Percentiles rank a stretch among this genome's conserved stretches.
Conservation (phyloP, 2,329 filamentous ascomycete species). For the Penicillium sp. region DNA sequence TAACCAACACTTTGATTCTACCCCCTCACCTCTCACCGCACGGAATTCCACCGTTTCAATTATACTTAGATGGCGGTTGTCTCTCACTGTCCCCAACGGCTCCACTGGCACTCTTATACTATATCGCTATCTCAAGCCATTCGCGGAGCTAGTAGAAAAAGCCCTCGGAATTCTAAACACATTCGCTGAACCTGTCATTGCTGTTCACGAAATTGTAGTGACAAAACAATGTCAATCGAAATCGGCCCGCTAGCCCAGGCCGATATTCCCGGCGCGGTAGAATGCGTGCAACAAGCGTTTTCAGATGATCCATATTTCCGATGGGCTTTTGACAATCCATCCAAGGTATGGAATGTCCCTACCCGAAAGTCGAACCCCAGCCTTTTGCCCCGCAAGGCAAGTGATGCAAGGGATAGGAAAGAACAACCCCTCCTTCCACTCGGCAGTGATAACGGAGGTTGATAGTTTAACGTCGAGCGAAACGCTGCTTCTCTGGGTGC, state of each 20-base stretch:
- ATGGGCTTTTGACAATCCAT: slow-evolving; percentile 63
- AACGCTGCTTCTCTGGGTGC: slow-evolving; percentile 66
- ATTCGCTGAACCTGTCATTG: slow-evolving; percentile 14
- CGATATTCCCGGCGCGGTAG: slow-evolving; percentile 65
- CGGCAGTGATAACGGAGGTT: slow-evolving; percentile 9
- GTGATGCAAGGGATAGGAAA: not conserved
- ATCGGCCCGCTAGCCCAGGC: slow-evolving; percentile 57
- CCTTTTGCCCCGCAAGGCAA: not conserved
- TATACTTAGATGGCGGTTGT: slow-evolving; percentile 35
- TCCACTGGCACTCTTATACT: slow-evolving; percentile 34
- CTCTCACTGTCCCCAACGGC: slow-evolving; percentile 32
- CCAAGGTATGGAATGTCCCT: slow-evolving; percentile 48
- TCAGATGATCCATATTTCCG: slow-evolving; percentile 66
- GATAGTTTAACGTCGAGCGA: slow-evolving; percentile 59
- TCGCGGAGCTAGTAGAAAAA: slow-evolving; percentile 34
- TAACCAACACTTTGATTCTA: slow-evolving; percentile 1
- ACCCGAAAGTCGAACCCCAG: not conserved
- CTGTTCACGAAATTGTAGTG: slow-evolving; percentile 19
- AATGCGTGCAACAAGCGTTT: slow-evolving; percentile 67
- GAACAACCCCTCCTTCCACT: not conserved
- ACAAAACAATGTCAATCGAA: slow-evolving; percentile 51
- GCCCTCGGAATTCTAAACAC: slow-evolving; percentile 17
- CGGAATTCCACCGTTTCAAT: slow-evolving; percentile 19
- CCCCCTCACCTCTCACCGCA: slow-evolving; percentile 9
- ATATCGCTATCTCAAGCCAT: slow-evolving; percentile 36